Conservation (phyloP, 1,284 basidiomycete species). For the Ustilago sp. region DNA sequence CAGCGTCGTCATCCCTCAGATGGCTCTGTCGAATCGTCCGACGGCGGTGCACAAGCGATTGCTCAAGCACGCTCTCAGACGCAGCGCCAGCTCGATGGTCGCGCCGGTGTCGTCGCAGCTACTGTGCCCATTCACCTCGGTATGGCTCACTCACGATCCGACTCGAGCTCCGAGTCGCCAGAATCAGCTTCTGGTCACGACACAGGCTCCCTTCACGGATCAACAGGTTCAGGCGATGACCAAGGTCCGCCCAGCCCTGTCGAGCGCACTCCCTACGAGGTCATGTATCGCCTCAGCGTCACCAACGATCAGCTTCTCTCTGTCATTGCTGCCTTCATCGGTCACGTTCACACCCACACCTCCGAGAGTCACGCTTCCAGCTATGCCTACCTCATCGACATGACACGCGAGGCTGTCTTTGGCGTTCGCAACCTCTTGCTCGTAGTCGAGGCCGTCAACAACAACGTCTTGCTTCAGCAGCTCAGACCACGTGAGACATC, state of each 20-base stretch:
- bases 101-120: slow-evolving; percentile 26
- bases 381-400: slow-evolving; percentile 91
- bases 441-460: slow-evolving; percentile 81
- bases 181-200: slow-evolving; percentile 49
- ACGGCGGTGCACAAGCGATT: slow-evolving; percentile 30
- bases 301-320: slow-evolving; percentile 83
- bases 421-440: slow-evolving; percentile 88
- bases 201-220: slow-evolving; percentile 75
- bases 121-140: slow-evolving; percentile 25
- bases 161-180: slow-evolving; percentile 52
- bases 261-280: slow-evolving; percentile 77
- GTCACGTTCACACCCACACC: slow-evolving; percentile 92
- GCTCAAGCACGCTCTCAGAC: slow-evolving; percentile 41
- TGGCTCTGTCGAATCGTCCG: slow-evolving; percentile 41
- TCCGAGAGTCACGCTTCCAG: slow-evolving; percentile 84
- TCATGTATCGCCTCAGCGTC: slow-evolving; percentile 68
- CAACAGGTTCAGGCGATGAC: slow-evolving; percentile 74
- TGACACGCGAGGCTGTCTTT: slow-evolving; percentile 91
- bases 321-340: slow-evolving; percentile 95
- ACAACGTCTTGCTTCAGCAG: slow-evolving; percentile 47
- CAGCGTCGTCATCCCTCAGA: slow-evolving; percentile 49
- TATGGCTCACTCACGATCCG: slow-evolving; percentile 41
- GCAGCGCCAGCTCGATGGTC: slow-evolving; percentile 41
- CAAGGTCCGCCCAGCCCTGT: slow-evolving; percentile 74
- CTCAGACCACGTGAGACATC: slow-evolving; percentile 50